These are phyloP conservation scores for Entamoeba invadens DNA, from an alignment of 208 protist genomes.

Conservation along the genomic window DNA sequence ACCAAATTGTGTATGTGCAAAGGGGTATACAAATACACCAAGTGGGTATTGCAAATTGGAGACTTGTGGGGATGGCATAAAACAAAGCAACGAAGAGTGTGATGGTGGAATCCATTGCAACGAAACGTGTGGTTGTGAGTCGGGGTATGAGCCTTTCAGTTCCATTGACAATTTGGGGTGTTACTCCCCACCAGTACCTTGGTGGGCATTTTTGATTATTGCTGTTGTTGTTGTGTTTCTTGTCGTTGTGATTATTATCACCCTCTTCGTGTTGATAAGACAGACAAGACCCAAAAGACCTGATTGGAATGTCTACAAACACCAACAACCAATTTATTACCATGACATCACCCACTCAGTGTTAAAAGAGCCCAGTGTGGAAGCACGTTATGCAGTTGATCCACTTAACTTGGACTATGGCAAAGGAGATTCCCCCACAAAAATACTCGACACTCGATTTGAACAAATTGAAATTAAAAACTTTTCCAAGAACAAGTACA, in stretches of 20 bases:
- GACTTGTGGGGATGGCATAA: not conserved
- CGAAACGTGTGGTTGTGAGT: not conserved
- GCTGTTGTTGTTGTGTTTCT: not conserved
- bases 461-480: not conserved
- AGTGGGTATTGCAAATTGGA: not conserved
- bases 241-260: not conserved
- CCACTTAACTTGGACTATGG: not conserved
- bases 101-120: not conserved
- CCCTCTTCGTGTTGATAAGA: not conserved
- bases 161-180: not conserved
- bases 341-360: not conserved
- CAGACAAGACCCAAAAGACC: not conserved
- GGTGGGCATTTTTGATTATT: not conserved
- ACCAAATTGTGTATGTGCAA: not conserved
- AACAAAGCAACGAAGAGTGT: not conserved
- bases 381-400: not conserved
- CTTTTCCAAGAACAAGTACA: not conserved
- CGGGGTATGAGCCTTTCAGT: not conserved
- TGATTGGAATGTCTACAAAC: not conserved
- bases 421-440: not conserved
- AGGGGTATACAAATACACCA: not conserved
- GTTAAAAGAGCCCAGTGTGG: not conserved
- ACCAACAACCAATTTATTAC: not conserved
- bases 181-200: not conserved
- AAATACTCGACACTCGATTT: not conserved